Evolutionary conservation across 208 protist species (phyloP).

Genomic region (Leishmania gerbilli): DNA sequence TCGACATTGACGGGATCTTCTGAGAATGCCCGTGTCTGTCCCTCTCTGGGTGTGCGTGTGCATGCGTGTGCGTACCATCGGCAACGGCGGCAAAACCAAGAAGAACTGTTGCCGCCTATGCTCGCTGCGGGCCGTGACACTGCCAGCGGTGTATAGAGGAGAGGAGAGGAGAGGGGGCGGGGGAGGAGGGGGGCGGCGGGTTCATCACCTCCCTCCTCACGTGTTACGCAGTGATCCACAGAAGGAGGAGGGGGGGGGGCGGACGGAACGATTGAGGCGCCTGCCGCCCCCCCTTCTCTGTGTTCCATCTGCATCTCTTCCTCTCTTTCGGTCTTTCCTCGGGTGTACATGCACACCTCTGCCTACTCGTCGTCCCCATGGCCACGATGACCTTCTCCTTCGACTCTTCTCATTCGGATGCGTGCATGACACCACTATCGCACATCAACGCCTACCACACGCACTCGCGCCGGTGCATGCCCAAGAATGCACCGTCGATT

Average conservation of each 20-base stretch:
- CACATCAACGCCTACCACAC: background rate
- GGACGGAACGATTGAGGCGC: background rate
- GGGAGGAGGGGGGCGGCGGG: background rate
- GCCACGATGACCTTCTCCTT: background rate
- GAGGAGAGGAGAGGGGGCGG: no score
- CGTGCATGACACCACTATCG: background rate
- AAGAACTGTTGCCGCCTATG: background rate
- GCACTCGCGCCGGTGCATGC: background rate
- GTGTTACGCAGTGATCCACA: background rate
- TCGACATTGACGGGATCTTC: slow-evolving; percentile 80
- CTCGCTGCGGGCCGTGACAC: background rate
- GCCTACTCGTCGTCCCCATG: background rate
- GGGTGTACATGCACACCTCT: background rate
- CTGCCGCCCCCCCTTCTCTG: background rate
- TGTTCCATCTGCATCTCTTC: background rate
- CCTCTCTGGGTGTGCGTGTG: background rate
- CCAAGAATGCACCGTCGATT: background rate
- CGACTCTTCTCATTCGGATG: background rate
- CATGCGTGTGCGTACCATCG: background rate
- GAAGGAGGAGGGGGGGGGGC: background rate
- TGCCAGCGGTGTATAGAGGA: background rate
- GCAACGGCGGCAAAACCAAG: background rate
- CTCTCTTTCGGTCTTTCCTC: background rate
- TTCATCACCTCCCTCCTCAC: background rate
- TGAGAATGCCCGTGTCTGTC: slow-evolving; percentile 10